A percentile compares a stretch with the other conserved stretches of the same genome.
Conservation (phyloP, 805 yeast species). For the Zygotorulaspora florentina region DNA sequence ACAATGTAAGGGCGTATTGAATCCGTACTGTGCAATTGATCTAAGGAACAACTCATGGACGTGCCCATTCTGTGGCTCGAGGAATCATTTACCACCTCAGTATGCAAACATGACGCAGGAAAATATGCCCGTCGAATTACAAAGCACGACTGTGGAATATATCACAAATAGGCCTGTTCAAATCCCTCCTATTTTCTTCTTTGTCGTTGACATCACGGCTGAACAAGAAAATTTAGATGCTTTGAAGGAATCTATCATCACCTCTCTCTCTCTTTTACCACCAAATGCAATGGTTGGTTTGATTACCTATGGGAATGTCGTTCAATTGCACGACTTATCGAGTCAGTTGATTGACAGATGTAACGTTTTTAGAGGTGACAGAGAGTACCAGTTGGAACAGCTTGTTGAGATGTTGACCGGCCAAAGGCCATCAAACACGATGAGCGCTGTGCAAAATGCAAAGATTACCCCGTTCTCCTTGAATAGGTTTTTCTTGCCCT, state of each 20-base stretch:
- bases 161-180: slow-evolving; percentile 74
- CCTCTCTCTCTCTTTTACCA: slow-evolving; percentile 75
- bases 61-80: slow-evolving; percentile 74
- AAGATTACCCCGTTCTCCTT: slow-evolving; percentile 42
- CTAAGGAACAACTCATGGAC: slow-evolving; percentile 73
- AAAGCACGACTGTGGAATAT: slow-evolving; percentile 78
- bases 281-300: slow-evolving; percentile 86
- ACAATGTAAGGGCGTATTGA: slow-evolving; percentile 78
- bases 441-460: slow-evolving; percentile 30
- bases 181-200: slow-evolving; percentile 80
- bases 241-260: slow-evolving; percentile 72
- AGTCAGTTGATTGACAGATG: slow-evolving; percentile 65
- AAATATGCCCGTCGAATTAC: slow-evolving; percentile 76
- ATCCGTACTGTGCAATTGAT: slow-evolving; percentile 82
- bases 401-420: slow-evolving; percentile 61
- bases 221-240: slow-evolving; percentile 83
- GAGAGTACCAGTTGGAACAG: slow-evolving; percentile 61
- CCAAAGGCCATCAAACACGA: slow-evolving; percentile 42
- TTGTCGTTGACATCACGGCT: slow-evolving; percentile 85
- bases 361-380: slow-evolving; percentile 83
- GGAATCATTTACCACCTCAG: slow-evolving; percentile 79
- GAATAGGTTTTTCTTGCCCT: slow-evolving; percentile 66
- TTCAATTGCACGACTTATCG: slow-evolving; percentile 81
- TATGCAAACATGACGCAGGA: slow-evolving; percentile 73
- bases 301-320: slow-evolving; percentile 81